Conservation (phyloP, 228 moss, liverwort and hornwort species). For the Sphagnum fallax region DNA sequence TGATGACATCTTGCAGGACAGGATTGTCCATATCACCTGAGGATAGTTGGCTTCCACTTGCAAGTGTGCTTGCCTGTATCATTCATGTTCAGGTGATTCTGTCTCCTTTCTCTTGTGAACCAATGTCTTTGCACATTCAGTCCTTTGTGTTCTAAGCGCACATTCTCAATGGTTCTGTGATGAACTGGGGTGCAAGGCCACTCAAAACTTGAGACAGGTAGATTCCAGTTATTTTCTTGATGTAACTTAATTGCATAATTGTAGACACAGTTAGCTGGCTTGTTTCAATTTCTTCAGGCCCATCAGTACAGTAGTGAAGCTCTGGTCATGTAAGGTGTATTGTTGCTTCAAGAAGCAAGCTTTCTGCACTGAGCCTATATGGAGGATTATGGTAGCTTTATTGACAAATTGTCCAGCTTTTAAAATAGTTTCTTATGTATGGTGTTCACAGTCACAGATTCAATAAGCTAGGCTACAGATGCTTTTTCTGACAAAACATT, state of each 20-base stretch:
- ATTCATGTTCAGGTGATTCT: conserved; percentile 84
- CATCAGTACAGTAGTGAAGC: no score
- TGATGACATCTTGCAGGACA: conserved; percentile 33
- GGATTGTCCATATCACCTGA: conserved; percentile 87
- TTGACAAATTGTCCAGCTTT: no score
- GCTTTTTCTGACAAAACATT: no score
- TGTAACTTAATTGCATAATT: not conserved
- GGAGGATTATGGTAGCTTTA: no score
- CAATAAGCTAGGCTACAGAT: no score
- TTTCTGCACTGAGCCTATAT: no score
- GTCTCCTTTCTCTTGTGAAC: not conserved
- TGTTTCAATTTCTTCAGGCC: no score
- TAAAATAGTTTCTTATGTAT: no score
- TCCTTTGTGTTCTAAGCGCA: no score
- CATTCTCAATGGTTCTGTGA: not conserved
- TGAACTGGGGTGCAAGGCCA: conserved; percentile 1
- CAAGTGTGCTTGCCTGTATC: conserved; percentile 85
- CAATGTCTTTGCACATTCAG: not conserved
- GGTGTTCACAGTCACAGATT: no score
- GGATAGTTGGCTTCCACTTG: conserved; percentile 92
- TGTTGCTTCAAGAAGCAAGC: no score
- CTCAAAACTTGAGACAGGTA: conserved; percentile 7
- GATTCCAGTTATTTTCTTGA: not conserved
- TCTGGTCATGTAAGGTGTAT: no score
- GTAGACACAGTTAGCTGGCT: not conserved